Percentiles rank a stretch among this genome's conserved stretches.
phyloP scores from a whole-genome alignment of 768 basidiomycete genomes.

The Pleurotus tuoliensis region DNA sequence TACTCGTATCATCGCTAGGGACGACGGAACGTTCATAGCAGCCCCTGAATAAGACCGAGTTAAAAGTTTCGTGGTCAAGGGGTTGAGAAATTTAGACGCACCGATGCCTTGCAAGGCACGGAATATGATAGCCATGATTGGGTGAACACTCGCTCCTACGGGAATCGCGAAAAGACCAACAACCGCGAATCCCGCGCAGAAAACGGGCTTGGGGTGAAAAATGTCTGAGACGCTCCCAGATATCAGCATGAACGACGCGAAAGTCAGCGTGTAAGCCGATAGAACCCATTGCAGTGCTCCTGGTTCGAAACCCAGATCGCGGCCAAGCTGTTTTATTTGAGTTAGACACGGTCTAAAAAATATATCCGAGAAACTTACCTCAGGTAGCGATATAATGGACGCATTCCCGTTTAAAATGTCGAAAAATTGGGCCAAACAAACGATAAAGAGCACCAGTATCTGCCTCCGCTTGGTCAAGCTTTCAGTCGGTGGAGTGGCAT shows the following conservation, averaged over 20 bases:
- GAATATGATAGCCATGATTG: constrained; percentile 10
- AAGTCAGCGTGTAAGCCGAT: constrained; percentile 37
- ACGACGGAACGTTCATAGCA: constrained; percentile 41
- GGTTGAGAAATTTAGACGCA: neutral
- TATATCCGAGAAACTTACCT: neutral
- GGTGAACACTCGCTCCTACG: constrained; percentile 3
- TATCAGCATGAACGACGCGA: constrained; percentile 34
- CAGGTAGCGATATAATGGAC: neutral
- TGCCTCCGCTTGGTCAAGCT: neutral
- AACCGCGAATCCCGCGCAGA: constrained; percentile 9
- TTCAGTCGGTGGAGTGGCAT: too few species aligned
- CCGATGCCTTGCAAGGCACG: constrained; percentile 13
- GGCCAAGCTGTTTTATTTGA: neutral
- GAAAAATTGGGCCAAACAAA: neutral
- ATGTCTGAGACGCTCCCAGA: constrained; percentile 16
- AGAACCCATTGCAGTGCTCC: constrained; percentile 30
- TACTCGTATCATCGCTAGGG: constrained; percentile 38
- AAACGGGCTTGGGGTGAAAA: constrained; percentile 18
- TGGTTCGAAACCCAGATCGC: neutral
- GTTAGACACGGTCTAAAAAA: neutral
- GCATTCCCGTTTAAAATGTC: neutral
- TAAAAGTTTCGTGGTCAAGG: neutral
- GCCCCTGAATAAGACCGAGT: constrained; percentile 22
- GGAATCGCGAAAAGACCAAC: constrained; percentile 9
- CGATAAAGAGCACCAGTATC: neutral